Base-by-base conservation (phyloP, 352 stramenopile species). In the Elongisporangium undulatum region DNA sequence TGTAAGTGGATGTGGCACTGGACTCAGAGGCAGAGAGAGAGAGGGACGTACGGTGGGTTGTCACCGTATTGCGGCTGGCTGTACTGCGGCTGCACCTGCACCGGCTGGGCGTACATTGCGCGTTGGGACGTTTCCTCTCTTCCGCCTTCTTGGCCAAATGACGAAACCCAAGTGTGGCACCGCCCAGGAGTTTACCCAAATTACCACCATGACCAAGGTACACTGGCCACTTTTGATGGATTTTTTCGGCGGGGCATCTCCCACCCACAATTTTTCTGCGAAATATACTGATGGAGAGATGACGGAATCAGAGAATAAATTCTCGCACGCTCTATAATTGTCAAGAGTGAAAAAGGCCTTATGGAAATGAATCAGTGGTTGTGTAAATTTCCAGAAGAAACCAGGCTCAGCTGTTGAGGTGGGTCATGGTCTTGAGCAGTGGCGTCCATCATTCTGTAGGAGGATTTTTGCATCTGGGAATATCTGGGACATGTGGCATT, bases 21-120 rank as follows among this genome's bases (percentile, higher is more conserved):
- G 64, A 68, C 12, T 48, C 54, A 23, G 61, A 67, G 39, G 17
- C 52, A 0, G 38, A 24, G 20, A 48, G 24, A 13, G 51, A 21
- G 8, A 26, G 24, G 53, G 21, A 66, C 64, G 49, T 73, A 79
- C 63, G 69, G 62, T 41, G 75, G 71, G 22, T 62, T 64, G 26
- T 76, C 74, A 63, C 71, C 74, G 21, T 22, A 23, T 21, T 53
- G 6, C 39, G 22, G 24, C 52, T 65, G 56, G 48, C 26, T 20
- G 21, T 59, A 63, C 22, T 62, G 50, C 22, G 58, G 59, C 10
- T 71, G 58, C 59, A 56, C 60, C 9, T 71, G 56, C 38, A 56
- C 20, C 10, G 51, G 59, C 48, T 56, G 34, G 16, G 19, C 53
- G 34, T 38, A 58, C 34, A 58, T 51, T 7, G 24, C 15, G 53